Conservation (phyloP, 2,329 filamentous ascomycete genomes). For the Pseudogymnoascus sp. region DNA sequence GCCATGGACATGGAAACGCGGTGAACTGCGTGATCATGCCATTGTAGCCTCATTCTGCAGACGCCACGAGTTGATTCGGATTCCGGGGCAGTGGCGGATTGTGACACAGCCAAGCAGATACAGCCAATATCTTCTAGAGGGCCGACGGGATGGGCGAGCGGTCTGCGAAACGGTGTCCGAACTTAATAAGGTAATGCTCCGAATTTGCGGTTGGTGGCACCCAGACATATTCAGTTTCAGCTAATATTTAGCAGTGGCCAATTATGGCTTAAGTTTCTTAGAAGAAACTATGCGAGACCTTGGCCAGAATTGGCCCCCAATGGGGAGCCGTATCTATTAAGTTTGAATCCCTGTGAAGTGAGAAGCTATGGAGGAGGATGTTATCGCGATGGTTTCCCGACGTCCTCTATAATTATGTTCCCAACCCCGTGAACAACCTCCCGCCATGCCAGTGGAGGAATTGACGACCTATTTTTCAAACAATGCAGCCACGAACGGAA, state of each 20-base stretch:
- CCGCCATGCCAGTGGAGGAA: not conserved
- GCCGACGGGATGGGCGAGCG: not conserved
- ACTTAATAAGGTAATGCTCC: not conserved
- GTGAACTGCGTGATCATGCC: not conserved
- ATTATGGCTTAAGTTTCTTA: not conserved
- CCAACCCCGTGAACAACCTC: too few species aligned
- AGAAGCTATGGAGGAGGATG: not conserved
- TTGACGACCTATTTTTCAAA: not conserved
- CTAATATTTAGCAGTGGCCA: not conserved
- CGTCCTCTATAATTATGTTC: not conserved
- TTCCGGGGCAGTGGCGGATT: not conserved
- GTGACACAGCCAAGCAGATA: not conserved
- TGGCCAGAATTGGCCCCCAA: not conserved
- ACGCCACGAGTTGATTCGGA: not conserved
- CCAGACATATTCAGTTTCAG: not conserved
- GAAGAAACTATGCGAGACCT: not conserved
- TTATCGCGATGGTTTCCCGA: not conserved
- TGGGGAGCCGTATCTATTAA: not conserved
- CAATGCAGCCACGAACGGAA: not conserved
- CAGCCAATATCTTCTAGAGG: not conserved
- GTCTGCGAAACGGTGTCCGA: conserved; percentile 3
- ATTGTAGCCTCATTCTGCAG: not conserved
- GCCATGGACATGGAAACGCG: not conserved
- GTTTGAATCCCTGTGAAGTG: not conserved
- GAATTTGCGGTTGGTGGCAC: not conserved